Evolutionary conservation across 805 yeast species (phyloP).

Genomic region (Saccharomyces cerevisiae): DNA sequence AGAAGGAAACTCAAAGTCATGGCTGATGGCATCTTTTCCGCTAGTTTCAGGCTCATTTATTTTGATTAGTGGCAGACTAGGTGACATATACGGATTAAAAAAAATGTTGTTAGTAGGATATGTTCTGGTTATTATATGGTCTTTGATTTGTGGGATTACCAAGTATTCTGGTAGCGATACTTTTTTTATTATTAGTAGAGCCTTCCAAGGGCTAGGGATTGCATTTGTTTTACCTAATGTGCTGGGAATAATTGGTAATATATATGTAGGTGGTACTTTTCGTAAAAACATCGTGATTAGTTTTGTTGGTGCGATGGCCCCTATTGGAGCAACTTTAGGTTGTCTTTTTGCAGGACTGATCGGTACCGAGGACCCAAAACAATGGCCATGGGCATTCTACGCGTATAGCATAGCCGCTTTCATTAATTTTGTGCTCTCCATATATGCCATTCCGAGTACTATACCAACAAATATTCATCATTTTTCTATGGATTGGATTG

Average conservation of each 20-base stretch:
- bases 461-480: slow-evolving; percentile 22
- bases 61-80: slow-evolving; percentile 57
- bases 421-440: slow-evolving; percentile 11
- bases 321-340: slow-evolving; percentile 51
- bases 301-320: slow-evolving; percentile 50
- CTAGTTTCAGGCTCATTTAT: slow-evolving; percentile 68
- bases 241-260: slow-evolving; percentile 45
- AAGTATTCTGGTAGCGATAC: slow-evolving; percentile 40
- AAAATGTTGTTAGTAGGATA: slow-evolving; percentile 48
- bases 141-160: slow-evolving; percentile 51
- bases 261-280: slow-evolving; percentile 37
- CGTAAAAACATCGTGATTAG: slow-evolving; percentile 46
- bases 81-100: slow-evolving; percentile 64
- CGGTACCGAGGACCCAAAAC: slow-evolving; percentile 12
- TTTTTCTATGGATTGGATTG: slow-evolving; percentile 40
- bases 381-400: slow-evolving; percentile 29
- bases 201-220: slow-evolving; percentile 56
- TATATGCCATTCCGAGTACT: slow-evolving; percentile 23
- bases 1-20: slow-evolving; percentile 33
- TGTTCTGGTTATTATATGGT: slow-evolving; percentile 48
- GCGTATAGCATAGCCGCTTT: slow-evolving; percentile 19
- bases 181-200: slow-evolving; percentile 46
- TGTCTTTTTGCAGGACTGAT: slow-evolving; percentile 43
- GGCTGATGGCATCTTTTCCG: slow-evolving; percentile 70
- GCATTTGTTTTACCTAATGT: slow-evolving; percentile 53